Evolutionary conservation across 257 asterid genomes (phyloP), one percentile per base, ranked within the genome.

Genomic region (Cordia subcordata): DNA sequence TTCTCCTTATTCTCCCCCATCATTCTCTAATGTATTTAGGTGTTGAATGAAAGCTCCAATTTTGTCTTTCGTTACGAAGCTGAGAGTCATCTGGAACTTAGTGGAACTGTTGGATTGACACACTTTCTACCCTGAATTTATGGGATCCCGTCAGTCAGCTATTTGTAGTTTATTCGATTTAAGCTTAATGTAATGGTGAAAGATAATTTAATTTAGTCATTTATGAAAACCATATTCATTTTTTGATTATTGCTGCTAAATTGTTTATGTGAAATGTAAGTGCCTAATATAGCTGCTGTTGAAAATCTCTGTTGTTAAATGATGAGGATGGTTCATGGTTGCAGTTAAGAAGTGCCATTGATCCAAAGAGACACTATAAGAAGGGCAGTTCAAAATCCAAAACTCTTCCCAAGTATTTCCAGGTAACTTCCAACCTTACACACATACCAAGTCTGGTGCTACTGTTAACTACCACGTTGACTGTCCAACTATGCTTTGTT

Each of bases 391-490:
- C 93, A 21, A 88, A 65, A 65, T 83, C 81, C 40, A 92, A 88
- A 70, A 38, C 87, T 45, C 82, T 86, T 55, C 97, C 99, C 70
- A 86, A 92, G 77, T 84, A 86, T 72, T 92, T 92, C 81, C 96
- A 90, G 91, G 98, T 59, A 76, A 87, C 73, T 76, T 21, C 5
- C 42, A 39, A 4, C 53, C 53, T 21, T n/a, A n/a, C 33, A 38
- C 46, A 35, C 20, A 15, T 9, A 19, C 17, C 1, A 47, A 49
- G 33, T 53, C 22, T 52, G 49, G n/a, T 38, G 23, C 53, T 63
- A 53, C 14, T 44, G 62, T 55, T 44, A 21, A 65, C 3, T 63
- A 33, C 18, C 37, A 8, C 44, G 9, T 68, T 46, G 27, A 0
- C 42, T 22, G 11, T 53, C 40, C 59, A 15, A 9, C 60, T 33